Evolutionary conservation across 2,329 filamentous ascomycete genomes (phyloP), one percentile per base, ranked within the genome.

Genomic region (Dothiorella sarmentorum): DNA sequence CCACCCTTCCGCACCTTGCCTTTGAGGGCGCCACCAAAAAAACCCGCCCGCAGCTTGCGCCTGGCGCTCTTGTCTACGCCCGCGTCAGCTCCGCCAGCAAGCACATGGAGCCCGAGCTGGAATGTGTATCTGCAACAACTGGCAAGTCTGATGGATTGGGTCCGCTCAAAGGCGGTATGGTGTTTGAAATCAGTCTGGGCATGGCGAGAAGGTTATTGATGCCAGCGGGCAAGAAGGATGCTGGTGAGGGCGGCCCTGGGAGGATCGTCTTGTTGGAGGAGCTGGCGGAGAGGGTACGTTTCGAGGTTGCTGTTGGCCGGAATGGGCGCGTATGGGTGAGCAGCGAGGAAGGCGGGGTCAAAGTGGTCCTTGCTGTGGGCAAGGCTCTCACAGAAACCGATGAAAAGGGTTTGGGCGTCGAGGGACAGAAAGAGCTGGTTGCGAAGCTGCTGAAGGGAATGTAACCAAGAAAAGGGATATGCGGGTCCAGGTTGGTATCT

Each of bases 271-370:
- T 97, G 24, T 74, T 97, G 59, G 90, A 96, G 63, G 89, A 91
- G 68, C 76, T 97, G 13, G 92, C 87, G 3, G 86, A 86, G 60
- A 93, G 90, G 56, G 75, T 96, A 13, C 86, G 89, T 18, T 99
- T 97, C 71, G 94, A 99, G 78, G 89, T 95, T 61, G 93, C 93
- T 0, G 89, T 96, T 7, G 94, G 94, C 17, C 85, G 91, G 68
- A 99, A 99, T 73, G 94, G 94, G 38, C 87, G 85, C 71, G 83
- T 97, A 20, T 97, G 94, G 91, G 89, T 97, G 13, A 87, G 93
- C 68, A 91, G 88, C 64, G 73, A 75, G 4, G 73, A 74, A 59
- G 89, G 88, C 26, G 47, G 88, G 13, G 76, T 87, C 35, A 88
- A 83, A 75, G 86, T 85, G 29, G 87, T 91, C 7, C 77, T 96